Conservation (phyloP, 768 basidiomycete genomes). For the Macrolepiota dolichaula region DNA sequence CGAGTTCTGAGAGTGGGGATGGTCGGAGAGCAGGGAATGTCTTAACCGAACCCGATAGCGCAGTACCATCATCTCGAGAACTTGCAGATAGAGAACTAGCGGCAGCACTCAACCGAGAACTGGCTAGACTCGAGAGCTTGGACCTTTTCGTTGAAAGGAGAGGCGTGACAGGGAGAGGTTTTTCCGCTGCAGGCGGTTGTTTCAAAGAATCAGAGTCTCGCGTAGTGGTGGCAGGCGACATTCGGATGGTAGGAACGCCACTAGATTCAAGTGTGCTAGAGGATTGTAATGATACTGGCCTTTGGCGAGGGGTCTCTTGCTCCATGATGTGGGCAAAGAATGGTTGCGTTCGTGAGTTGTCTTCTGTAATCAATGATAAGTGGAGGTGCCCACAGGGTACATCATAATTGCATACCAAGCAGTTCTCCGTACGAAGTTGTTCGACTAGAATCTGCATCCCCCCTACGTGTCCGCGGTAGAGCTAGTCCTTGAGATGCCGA, state of each 20-base stretch:
- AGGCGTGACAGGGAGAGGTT: slow-evolving; percentile 17
- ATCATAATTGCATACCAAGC: slow-evolving; percentile 41
- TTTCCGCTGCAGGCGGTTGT: slow-evolving; percentile 10
- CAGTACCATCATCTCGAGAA: slow-evolving; percentile 52
- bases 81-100: slow-evolving; percentile 39
- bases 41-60: slow-evolving; percentile 58
- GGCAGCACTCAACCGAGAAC: slow-evolving; percentile 53
- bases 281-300: not conserved
- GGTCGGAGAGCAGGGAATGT: slow-evolving; percentile 73
- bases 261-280: not conserved
- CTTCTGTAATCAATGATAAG: not conserved
- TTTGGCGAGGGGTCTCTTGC: slow-evolving; percentile 3
- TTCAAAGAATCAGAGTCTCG: not conserved
- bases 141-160: slow-evolving; percentile 47
- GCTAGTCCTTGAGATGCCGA: slow-evolving; percentile 35
- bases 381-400: not conserved
- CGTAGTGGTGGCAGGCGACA: slow-evolving; percentile 7
- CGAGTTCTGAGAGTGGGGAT: slow-evolving; percentile 49
- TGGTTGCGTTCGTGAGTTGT: slow-evolving; percentile 7
- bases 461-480: slow-evolving; percentile 1
- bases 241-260: slow-evolving; percentile 35
- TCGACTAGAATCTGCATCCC: slow-evolving; percentile 29
- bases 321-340: slow-evolving; percentile 4
- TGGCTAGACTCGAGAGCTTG: slow-evolving; percentile 67
- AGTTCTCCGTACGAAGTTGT: slow-evolving; percentile 64